Base-by-base conservation (phyloP, 2,329 filamentous ascomycete genomes). In the Xylaria sp. region DNA sequence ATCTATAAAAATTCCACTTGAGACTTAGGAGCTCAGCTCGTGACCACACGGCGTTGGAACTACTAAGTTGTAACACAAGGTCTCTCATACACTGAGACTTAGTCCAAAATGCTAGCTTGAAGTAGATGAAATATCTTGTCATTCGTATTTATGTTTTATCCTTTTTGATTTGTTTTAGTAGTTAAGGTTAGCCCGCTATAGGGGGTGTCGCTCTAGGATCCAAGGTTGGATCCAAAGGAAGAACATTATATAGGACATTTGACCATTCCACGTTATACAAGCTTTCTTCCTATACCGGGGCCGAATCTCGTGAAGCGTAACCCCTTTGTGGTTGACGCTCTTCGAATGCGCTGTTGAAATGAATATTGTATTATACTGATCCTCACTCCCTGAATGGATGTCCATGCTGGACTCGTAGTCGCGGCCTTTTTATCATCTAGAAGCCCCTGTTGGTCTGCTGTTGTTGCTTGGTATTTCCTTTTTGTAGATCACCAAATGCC, bases 401-500 rank as follows among this genome's bases (percentile, higher is more conserved):
- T 7, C 37, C 2, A 31, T 23, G n/a, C 1, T n/a, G 41, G 13
- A 12, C 12, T 44, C 13, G 41, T 44, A 6, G 41, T 10, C 41
- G 34, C 7, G 34, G 7, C 7, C 10, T 8, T 37, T 4, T 8
- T 8, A 2, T 2, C 34, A 28, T 10, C 23, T 28, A 76, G 46
- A 76, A 77, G 56, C 67, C 69, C 62, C 74, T 72, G 55, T 58
- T 72, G 37, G 66, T 61, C 39, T 48, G 66, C 66, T 71, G 73
- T 51, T 69, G 69, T 55, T 75, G 70, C 60, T 72, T 77, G 62
- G 66, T 73, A 58, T 68, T 70, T n/a, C 67, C 80, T 78, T 88
- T 89, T 62, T 84, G 81, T 63, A 91, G 82, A 63, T 91, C 89
- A 41, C 84, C 83, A 74, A 90, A 91, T 2, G 88, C 84, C 63